These are phyloP conservation scores for Starmerella vaccinii DNA, from an alignment of 805 yeast species.

Conservation along the genomic window DNA sequence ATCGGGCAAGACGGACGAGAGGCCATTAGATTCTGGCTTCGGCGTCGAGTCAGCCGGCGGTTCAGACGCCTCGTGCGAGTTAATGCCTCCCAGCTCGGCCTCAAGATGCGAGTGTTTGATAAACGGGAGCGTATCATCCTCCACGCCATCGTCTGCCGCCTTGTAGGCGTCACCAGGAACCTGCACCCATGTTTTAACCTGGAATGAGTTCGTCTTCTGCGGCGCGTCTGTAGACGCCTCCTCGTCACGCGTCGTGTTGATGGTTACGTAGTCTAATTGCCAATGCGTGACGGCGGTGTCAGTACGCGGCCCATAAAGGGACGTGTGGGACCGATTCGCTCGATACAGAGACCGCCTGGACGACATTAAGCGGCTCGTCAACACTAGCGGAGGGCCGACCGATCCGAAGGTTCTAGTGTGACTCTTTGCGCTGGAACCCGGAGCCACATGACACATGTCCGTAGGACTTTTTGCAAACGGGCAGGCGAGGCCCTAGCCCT, in stretches of 20 bases:
- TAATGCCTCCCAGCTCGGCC: slow-evolving; percentile 9
- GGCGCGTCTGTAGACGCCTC: slow-evolving; percentile 25
- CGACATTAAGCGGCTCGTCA: slow-evolving; percentile 11
- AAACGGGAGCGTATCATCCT: slow-evolving; percentile 40
- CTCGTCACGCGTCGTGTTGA: slow-evolving; percentile 21
- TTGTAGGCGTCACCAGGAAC: slow-evolving; percentile 19
- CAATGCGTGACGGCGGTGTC: slow-evolving; percentile 23
- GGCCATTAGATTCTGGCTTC: not conserved
- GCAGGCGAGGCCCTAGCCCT: not conserved
- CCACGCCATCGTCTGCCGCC: slow-evolving; percentile 32
- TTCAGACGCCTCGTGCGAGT: slow-evolving; percentile 10
- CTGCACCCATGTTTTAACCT: slow-evolving; percentile 23
- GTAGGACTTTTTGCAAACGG: not conserved
- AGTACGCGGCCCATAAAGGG: slow-evolving; percentile 24
- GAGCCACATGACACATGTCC: not conserved
- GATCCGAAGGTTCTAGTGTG: slow-evolving; percentile 4
- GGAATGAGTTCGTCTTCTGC: slow-evolving; percentile 29
- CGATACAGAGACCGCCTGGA: slow-evolving; percentile 23
- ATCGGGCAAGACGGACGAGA: not conserved
- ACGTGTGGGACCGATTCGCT: slow-evolving; percentile 20
- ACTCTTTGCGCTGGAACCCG: not conserved
- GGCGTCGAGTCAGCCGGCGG: not conserved
- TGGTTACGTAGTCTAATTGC: slow-evolving; percentile 18
- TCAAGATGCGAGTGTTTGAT: slow-evolving; percentile 18
- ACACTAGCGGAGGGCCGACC: not conserved